Conservation (phyloP, 805 yeast species). For the Pichia heedii region DNA sequence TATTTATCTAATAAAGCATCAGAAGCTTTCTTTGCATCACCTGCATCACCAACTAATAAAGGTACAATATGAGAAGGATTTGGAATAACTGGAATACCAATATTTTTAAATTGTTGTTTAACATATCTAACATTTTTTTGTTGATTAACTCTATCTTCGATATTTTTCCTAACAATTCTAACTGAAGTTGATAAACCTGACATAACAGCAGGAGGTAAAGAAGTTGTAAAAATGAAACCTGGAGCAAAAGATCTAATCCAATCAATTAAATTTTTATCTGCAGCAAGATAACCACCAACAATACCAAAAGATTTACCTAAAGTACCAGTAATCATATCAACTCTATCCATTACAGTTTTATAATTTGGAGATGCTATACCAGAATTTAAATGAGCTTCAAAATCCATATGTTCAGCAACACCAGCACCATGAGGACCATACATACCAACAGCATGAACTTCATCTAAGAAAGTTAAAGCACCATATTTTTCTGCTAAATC, state of each 20-base stretch:
- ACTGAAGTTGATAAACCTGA: constrained; percentile 89
- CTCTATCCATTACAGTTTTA: constrained; percentile 71
- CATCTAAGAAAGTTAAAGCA: constrained; percentile 93
- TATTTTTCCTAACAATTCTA: constrained; percentile 69
- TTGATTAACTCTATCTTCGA: constrained; percentile 72
- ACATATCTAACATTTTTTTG: constrained; percentile 82
- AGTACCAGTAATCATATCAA: constrained; percentile 96
- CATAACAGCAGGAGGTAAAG: constrained; percentile 97
- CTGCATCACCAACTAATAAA: constrained; percentile 88
- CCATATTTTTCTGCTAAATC: constrained; percentile 97
- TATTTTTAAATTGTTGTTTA: constrained; percentile 53
- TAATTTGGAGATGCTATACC: constrained; percentile 49
- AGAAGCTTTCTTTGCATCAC: constrained; percentile 82
- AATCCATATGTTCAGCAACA: constrained; percentile 94
- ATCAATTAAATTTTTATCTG: constrained; percentile 71
- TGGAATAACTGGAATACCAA: constrained; percentile 93
- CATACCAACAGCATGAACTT: constrained; percentile 98
- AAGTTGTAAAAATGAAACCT: constrained; percentile 94
- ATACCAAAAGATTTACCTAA: constrained; percentile 95
- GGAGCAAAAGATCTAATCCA: constrained; percentile 96
- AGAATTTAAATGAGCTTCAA: constrained; percentile 64
- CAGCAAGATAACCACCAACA: constrained; percentile 98
- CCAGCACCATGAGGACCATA: constrained; percentile 99
- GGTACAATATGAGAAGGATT: constrained; percentile 98
- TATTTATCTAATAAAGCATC: constrained; percentile 79